A percentile compares a stretch with the other conserved stretches of the same genome.
Evolutionary conservation across 768 basidiomycete species (phyloP).

Genomic region (Chiua virens): DNA sequence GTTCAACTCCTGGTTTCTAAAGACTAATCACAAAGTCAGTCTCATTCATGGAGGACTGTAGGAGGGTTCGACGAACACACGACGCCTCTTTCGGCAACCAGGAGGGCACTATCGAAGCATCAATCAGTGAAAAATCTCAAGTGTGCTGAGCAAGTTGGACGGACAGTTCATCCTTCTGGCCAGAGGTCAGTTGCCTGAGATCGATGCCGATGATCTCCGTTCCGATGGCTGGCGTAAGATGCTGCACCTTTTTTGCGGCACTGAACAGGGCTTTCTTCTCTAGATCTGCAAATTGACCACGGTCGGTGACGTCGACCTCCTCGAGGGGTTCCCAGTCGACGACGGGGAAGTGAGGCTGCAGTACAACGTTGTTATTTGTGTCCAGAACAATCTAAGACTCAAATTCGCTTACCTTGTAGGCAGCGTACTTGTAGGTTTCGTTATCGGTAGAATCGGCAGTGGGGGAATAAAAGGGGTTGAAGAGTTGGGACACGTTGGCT

Average conservation of each 20-base stretch:
- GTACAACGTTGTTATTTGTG: background rate
- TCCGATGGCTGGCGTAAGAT: slow-evolving; percentile 72
- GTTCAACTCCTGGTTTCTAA: slow-evolving; percentile 70
- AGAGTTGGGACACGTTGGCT: slow-evolving; percentile 24
- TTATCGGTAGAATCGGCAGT: slow-evolving; percentile 51
- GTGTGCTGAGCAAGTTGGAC: slow-evolving; percentile 15
- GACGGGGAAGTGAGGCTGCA: slow-evolving; percentile 63
- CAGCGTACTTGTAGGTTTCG: slow-evolving; percentile 49
- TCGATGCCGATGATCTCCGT: slow-evolving; percentile 76
- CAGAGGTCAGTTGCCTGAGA: slow-evolving; percentile 60
- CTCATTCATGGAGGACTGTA: too few species aligned
- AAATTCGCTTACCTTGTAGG: slow-evolving; percentile 52
- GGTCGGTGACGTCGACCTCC: slow-evolving; percentile 60
- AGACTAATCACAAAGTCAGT: slow-evolving; percentile 44
- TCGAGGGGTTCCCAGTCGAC: slow-evolving; percentile 63
- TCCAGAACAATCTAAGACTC: background rate
- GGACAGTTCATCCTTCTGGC: slow-evolving; percentile 80
- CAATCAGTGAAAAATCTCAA: slow-evolving; percentile 6
- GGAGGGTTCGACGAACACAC: slow-evolving; percentile 51
- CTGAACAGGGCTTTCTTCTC: slow-evolving; percentile 63
- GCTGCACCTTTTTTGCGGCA: slow-evolving; percentile 64
- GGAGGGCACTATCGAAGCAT: slow-evolving; percentile 50
- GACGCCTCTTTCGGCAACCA: slow-evolving; percentile 74
- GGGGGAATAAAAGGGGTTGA: slow-evolving; percentile 74
- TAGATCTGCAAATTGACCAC: slow-evolving; percentile 66